Conservation (phyloP, 495 filamentous ascomycete genomes). For the Aspergillus bertholletiae region DNA sequence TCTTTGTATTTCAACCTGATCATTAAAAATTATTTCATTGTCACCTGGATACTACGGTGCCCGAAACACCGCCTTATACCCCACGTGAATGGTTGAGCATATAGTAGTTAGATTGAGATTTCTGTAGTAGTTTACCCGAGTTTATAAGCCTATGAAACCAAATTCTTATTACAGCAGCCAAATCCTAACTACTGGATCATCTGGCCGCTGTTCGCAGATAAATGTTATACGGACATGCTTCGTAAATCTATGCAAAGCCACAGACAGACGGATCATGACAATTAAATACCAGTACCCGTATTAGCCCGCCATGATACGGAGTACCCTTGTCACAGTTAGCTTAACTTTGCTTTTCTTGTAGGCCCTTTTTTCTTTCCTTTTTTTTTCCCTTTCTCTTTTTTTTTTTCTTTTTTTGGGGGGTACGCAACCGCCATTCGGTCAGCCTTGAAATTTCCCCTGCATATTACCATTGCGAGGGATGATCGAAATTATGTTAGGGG, state of each 20-base stretch:
- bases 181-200: too few species aligned
- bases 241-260: too few species aligned
- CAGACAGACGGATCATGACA: too few species aligned
- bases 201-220: neutral
- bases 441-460: neutral
- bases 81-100: neutral
- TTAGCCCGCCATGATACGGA: neutral
- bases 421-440: neutral
- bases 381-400: neutral
- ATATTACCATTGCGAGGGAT: neutral
- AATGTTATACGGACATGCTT: neutral
- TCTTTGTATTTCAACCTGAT: neutral
- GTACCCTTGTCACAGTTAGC: neutral
- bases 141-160: neutral
- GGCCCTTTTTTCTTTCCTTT: too few species aligned
- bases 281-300: too few species aligned
- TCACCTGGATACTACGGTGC: neutral
- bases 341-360: neutral
- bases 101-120: neutral
- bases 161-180: too few species aligned
- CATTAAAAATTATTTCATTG: conserved; percentile 1
- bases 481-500: neutral
- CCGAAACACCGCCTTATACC: neutral
- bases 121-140: neutral
- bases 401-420: neutral